Conservation (phyloP, 192 early-diverging fungal genomes). For the Entomortierella chlamydospora region DNA sequence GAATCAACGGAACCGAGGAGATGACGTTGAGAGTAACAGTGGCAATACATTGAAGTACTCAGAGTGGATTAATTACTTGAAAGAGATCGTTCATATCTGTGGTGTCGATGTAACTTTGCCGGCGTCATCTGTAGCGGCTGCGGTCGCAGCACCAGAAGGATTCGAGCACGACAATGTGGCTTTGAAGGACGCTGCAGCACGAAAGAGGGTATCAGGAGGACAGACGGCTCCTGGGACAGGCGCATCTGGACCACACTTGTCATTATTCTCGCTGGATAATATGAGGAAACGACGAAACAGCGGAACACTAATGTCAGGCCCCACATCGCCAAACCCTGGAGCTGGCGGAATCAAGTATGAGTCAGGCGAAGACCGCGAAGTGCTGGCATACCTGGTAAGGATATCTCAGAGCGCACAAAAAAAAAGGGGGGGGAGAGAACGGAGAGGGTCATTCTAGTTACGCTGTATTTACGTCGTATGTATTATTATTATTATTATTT, state of each 20-base stretch:
- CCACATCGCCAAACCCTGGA: neutral
- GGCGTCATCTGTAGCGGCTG: neutral
- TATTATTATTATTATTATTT: neutral
- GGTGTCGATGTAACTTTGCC: slow-evolving; percentile 11
- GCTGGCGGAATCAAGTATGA: slow-evolving; percentile 36
- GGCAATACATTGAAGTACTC: slow-evolving; percentile 2
- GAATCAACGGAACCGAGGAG: neutral
- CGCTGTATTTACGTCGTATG: no score
- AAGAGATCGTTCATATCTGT: slow-evolving; percentile 42
- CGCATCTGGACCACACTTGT: slow-evolving; percentile 4
- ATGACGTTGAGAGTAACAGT: neutral
- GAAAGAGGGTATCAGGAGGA: neutral
- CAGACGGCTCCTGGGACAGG: neutral
- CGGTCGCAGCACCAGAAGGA: neutral
- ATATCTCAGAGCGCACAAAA: no score
- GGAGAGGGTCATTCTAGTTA: no score
- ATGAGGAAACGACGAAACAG: slow-evolving; percentile 29
- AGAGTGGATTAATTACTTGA: slow-evolving; percentile 41
- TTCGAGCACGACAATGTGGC: neutral
- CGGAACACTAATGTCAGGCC: neutral
- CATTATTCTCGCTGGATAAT: slow-evolving; percentile 40
- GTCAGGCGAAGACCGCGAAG: slow-evolving; percentile 35
- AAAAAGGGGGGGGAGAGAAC: no score
- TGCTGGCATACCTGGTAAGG: slow-evolving; percentile 41
- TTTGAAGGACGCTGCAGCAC: neutral